Evolutionary conservation across 768 basidiomycete species (phyloP), one percentile per base, ranked within the genome.

Genomic region (Russula brevipes): DNA sequence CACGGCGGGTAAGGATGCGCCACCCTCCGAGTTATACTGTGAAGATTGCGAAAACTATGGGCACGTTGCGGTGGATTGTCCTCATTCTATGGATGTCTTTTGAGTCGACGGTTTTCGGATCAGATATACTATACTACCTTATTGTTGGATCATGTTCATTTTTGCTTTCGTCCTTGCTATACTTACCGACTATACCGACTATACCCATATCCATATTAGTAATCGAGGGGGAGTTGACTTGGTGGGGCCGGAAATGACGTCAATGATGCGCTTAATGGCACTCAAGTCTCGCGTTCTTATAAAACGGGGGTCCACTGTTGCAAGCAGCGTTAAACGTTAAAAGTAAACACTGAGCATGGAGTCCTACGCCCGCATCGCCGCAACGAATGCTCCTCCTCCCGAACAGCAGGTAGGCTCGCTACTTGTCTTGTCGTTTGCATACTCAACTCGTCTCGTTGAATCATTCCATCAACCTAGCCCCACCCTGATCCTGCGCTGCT

Each of bases 51-150:
- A 94, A 76, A 82, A 82, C 61, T 80, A 82, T 56, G 92, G 91
- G 8, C 92, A 94, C 72, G 70, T 79, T 42, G 83, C 91, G 5
- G 81, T 81, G 41, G 82, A 92, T 64, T 95, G 93, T 70, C 91
- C 91, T 45, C 85, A 92, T 73, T 91, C 91, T 11, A 74, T 86
- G 73, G 93, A 95, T 75, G 88, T 94, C 61, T 95, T 94, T 76
- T 66, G 50, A 68, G 46, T 59, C 54, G 30, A 33, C 31, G 31
- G 39, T 46, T 41, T 36, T 54, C 14, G 44, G 45, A 52, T 44
- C 30, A 33, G 41, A 59, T 64, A 64, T 56, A 55, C 55, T 24
- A 24, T 24, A 24, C 31, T 49, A 57, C 49, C 42, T 54, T 38
- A 54, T 59, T n/a, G 47, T 54, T 42, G 44, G 46, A 45, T 42